Evolutionary conservation across 129 eudicot genomes (phyloP), one percentile per base, ranked within the genome.

Genomic region (Centella asiatica): DNA sequence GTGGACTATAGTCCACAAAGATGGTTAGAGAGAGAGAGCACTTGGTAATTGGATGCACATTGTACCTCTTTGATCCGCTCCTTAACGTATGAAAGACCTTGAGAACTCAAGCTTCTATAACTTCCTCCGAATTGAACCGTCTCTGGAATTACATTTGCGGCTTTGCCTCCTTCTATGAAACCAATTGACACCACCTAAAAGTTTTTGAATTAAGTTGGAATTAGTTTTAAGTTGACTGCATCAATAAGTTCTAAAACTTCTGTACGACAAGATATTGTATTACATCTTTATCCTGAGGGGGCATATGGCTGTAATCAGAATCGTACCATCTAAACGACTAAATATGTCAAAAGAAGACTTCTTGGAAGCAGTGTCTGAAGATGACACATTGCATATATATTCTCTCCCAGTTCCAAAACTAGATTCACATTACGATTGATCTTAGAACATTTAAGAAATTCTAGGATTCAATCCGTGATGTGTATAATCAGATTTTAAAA

Each of bases 121-220:
- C 74, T 67, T 27, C 82, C 82, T 13, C 62, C 82, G 39, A 77
- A 72, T 63, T 57, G 61, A 24, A 72, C 75, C 2, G 61, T 44
- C 59, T 72, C 74, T 7, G 82, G 82, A 45, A 72, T 77, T 17
- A 77, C 78, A 57, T 72, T 65, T 13, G 55, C 33, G 23, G 74
- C 71, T 55, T 74, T 36, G 17, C 90, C 90, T 10, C 90, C 90
- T 34, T 39, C 44, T 5, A 83, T 77, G 60, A 48, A 72, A 47
- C 86, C 90, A 32, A 83, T 62, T 24, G 81, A 73, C 71, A 80
- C 83, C 33, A 83, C 90, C 90, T 83, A 54, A 33, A 57, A 4
- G 63, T 48, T 22, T 26, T 42, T 22, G 9, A 69, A 20, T 32
- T 59, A 3, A 3, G 9, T 34, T 53, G 25, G 8, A 27, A 23